Evolutionary conservation across 495 filamentous ascomycete genomes (phyloP), one percentile per base, ranked within the genome.

Genomic region (Haplographium delicatum): DNA sequence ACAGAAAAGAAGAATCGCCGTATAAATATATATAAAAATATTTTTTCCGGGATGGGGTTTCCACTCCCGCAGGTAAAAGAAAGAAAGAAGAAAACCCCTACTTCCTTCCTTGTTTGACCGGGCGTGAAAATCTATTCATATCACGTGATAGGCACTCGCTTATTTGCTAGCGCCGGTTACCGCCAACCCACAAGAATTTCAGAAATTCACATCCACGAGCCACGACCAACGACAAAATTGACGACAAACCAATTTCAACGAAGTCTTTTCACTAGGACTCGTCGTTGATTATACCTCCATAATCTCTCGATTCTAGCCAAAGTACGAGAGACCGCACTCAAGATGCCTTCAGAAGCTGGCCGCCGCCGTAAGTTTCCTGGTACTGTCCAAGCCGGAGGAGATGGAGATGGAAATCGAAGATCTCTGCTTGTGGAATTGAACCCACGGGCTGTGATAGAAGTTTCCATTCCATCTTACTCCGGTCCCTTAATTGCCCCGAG

Each of bases 311-410:
- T 34, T 58, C 51, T 47, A 58, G 23, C 15, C 35, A 52, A 33
- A 54, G 39, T 57, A 27, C 39, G 59, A 37, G 52, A 60, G 40
- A 44, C 55, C 58, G 55, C 51, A 64, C 72, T 73, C 82, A 87
- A 78, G 70, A 90, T 90, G 86, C 79, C 83, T 82, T 80, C 82
- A 64, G 84, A 86, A 82, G 72, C 83, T 62, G 85, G 86, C 76
- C 84, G 89, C 79, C 80, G 85, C 79, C 78, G 86, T 89, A 75
- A 87, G 85, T 83, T 50, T 53, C 53, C 19, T 22, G n/a, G n/a
- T n/a, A n/a, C n/a, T n/a, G n/a, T 31, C 52, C 27, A 24, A 39
- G 5, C 8, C 15, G 8, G 19, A 24, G 26, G 1, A 28, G 53
- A 57, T 55, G 34, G 37, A 55, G 44, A 49, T 59, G 53, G 44